These are phyloP conservation scores for Papiliotrema terrestris DNA, from an alignment of 1,284 basidiomycete species.

Conservation along the genomic window DNA sequence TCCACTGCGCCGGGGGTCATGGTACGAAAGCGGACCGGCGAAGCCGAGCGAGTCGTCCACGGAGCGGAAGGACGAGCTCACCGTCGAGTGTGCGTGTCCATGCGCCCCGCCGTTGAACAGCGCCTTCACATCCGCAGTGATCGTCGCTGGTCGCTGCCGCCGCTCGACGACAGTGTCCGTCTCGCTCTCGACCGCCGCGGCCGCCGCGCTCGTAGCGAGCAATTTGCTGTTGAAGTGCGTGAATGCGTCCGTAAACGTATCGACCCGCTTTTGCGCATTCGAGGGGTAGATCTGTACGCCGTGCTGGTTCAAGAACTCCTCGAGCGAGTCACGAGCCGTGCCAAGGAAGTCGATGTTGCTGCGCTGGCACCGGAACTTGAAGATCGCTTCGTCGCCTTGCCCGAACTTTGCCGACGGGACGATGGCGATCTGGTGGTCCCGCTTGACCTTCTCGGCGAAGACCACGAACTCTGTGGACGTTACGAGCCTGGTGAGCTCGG, in stretches of 20 bases:
- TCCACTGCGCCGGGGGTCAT: conserved; percentile 17
- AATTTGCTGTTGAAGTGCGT: conserved; percentile 96
- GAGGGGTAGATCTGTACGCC: conserved; percentile 55
- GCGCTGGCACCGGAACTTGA: conserved; percentile 92
- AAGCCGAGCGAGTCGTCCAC: conserved; percentile 53
- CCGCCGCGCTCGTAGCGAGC: conserved; percentile 59
- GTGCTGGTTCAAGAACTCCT: conserved; percentile 82
- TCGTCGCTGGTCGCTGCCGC: conserved; percentile 74
- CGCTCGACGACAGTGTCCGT: conserved; percentile 68
- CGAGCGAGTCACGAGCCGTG: conserved; percentile 84
- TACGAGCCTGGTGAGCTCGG: conserved; percentile 71
- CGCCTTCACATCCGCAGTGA: conserved; percentile 91
- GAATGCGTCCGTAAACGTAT: conserved; percentile 92
- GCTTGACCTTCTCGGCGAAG: conserved; percentile 81
- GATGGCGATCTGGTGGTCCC: conserved; percentile 87
- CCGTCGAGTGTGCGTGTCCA: conserved; percentile 28
- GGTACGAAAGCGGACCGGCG: conserved; percentile 28
- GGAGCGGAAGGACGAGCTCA: conserved; percentile 56
- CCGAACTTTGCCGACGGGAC: conserved; percentile 58
- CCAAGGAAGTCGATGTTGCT: conserved; percentile 90
- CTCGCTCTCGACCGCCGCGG: conserved; percentile 55
- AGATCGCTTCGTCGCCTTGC: conserved; percentile 69
- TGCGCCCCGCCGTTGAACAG: conserved; percentile 71
- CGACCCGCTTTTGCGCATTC: conserved; percentile 57
- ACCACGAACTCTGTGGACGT: conserved; percentile 73